Base-by-base conservation (phyloP, 805 yeast genomes). In the Suhomyces xylopsoci region DNA sequence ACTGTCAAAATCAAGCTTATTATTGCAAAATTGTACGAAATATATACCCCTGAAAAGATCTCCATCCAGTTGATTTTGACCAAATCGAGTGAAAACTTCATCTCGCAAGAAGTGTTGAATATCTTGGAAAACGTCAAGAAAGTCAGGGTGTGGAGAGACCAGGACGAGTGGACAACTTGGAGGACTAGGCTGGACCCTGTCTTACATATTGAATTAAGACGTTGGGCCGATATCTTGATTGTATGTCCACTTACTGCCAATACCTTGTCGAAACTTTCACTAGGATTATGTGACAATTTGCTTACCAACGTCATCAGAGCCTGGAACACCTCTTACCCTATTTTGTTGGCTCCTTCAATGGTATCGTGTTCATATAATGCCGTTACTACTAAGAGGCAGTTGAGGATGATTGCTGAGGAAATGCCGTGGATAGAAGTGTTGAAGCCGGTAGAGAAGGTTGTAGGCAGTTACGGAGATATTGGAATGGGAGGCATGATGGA, bases 401-500 rank as follows among this genome's bases (percentile, higher is more conserved):
- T 93, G 55, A 78, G 82, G 54, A 74, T 87, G 34, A 82, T 93
- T 51, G 80, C 82, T 46, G 96, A 90, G 57, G 97, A 91, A 58
- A 92, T 94, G 94, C 90, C 93, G 34, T 93, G 96, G 93, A 86
- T 93, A 56, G 96, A 90, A 58, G 83, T 93, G n/a, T 78, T 94
- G 64, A 87, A 86, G 66, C 99, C 99, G 0, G 90, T 91, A 22
- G 99, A 93, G 68, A 93, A 93, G 69, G 96, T 93, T 5, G 84
- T 88, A 64, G 90, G 96, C 52, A 81, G 90, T 42, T 90, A 92
- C 73, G 98, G 99, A 55, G 98, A 93, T 62, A 91, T 94, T 52
- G 98, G 98, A n/a, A 88, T 94, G 90, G 98, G 99, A 47, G 98
- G 99, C 51, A 94, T 94, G 98, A 87, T 92, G 86, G 98, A 94